Base-by-base conservation (phyloP, 345 rosid genomes). In the Citrus reticulata region DNA sequence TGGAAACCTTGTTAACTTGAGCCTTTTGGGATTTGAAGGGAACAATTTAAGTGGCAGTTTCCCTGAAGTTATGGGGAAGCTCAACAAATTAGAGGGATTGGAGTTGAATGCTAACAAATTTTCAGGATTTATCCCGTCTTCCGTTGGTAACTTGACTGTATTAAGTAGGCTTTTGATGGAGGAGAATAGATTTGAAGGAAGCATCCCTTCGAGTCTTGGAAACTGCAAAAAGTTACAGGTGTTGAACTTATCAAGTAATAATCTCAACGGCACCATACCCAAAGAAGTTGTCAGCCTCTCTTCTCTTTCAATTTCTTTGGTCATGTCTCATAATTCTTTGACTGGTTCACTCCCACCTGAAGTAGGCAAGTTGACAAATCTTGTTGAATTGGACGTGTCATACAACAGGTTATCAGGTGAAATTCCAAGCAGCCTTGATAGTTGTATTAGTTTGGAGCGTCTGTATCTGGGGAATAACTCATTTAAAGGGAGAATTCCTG, bases 401-500 rank as follows among this genome's bases (percentile, higher is more conserved):
- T 16, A 30, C 8, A 77, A 68, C 68, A 68, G 9, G 11, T 19
- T 69, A 17, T 68, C 75, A 1, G 68, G 80, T 39, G 68, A 69
- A 16, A 58, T 77, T 58, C 75, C 75, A 40, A 59, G 61, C 55
- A 69, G 27, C 17, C 34, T 77, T 8, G 68, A 14, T 17, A 59
- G 68, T 37, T 69, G 80, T 10, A 4, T 9, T 16, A 20, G 58
- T 3, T 49, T 69, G 27, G 80, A 58, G 58, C n/a, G 42, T n/a
- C 54, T 80, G 60, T 59, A 54, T 59, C 63, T 82, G 39, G 58
- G 71, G 68, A 70, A 74, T 9, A 85, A 82, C 34, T 25, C 30
- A 5, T 27, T 85, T 24, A 34, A 75, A 54, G 83, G 80, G 0
- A n/a, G 54, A 32, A 70, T 83, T 66, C 78, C 83, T 6, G 29